These are phyloP conservation scores for Xylaria sp. DNA, from an alignment of 2,329 filamentous ascomycete species.

Conservation along the genomic window DNA sequence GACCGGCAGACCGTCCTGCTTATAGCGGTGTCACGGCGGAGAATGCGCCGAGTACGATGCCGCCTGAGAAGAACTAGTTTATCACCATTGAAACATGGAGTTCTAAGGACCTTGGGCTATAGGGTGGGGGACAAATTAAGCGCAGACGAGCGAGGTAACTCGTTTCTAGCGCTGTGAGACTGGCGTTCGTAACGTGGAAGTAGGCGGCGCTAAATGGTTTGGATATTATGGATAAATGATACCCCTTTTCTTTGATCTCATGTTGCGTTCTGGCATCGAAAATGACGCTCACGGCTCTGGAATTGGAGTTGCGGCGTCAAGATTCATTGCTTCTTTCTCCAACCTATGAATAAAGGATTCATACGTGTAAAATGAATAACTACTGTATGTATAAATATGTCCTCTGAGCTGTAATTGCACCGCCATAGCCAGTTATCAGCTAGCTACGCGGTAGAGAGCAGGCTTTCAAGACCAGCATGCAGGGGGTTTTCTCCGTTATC, in stretches of 20 bases:
- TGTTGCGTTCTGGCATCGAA: not conserved
- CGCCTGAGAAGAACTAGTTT: slow-evolving; percentile 42
- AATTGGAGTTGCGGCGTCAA: not conserved
- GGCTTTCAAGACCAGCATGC: no score
- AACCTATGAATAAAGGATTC: not conserved
- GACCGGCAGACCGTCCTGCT: slow-evolving; percentile 71
- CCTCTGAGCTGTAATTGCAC: not conserved
- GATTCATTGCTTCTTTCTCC: not conserved
- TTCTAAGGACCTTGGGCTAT: not conserved
- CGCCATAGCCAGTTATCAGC: no score
- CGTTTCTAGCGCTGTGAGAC: not conserved
- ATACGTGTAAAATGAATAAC: not conserved
- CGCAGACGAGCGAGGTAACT: not conserved
- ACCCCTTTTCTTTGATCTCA: slow-evolving; percentile 24
- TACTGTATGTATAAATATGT: not conserved
- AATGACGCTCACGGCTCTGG: slow-evolving; percentile 1
- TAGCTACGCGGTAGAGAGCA: no score
- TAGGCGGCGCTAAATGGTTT: slow-evolving; percentile 8
- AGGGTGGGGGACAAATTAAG: not conserved
- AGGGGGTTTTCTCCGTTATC: no score
- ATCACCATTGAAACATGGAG: not conserved
- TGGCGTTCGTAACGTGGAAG: not conserved
- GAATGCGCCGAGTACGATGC: slow-evolving; percentile 64
- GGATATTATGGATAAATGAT: slow-evolving; percentile 29
- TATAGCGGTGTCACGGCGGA: slow-evolving; percentile 73